Evolutionary conservation across 176 grass and related monocot species (phyloP), one percentile per base, ranked within the genome.

Genomic region (Oryza officinalis): DNA sequence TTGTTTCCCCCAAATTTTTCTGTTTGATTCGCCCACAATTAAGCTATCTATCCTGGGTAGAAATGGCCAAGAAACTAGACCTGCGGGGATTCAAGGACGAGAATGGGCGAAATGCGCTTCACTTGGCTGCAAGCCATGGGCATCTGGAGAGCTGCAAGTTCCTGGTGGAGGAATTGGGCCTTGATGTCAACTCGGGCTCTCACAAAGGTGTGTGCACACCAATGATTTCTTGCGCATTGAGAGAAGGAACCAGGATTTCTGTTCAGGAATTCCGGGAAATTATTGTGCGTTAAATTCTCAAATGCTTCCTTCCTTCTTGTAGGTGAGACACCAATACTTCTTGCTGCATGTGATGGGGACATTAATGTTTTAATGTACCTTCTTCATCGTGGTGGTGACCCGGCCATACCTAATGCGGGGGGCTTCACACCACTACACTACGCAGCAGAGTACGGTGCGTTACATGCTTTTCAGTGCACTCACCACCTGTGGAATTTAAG

Each of bases 351-450:
- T 0, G 66, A 10, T 1, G 59, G 74, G 13, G 63, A 50, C 28
- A 28, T 79, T 17, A 7, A n/a, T 1, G 27, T 73, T 63, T 50
- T 50, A 9, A 70, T 6, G 63, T 91, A 91, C 67, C 85, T 91
- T 35, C 59, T 91, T 6, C 76, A 81, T 26, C 80, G 30, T 13
- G 81, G 85, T n/a, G 86, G 81, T 27, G 80, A 88, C 79, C 86
- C 81, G 8, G 70, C 76, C n/a, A 65, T 12, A 37, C 50, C 75
- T 15, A 49, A 81, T 20, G 47, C 47, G 23, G 78, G 18, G 26
- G 86, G 81, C 4, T 25, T 2, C 43, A 88, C 85, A 47, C 86
- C 86, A 8, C 81, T 88, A 14, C 86, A 91, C 57, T 40, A 60
- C 6, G 80, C 89, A 9, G 66, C 80, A 13, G 70, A 69, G 25